Evolutionary conservation across 208 protist species (phyloP).

Genomic region (Endotrypanum monterogeii): DNA sequence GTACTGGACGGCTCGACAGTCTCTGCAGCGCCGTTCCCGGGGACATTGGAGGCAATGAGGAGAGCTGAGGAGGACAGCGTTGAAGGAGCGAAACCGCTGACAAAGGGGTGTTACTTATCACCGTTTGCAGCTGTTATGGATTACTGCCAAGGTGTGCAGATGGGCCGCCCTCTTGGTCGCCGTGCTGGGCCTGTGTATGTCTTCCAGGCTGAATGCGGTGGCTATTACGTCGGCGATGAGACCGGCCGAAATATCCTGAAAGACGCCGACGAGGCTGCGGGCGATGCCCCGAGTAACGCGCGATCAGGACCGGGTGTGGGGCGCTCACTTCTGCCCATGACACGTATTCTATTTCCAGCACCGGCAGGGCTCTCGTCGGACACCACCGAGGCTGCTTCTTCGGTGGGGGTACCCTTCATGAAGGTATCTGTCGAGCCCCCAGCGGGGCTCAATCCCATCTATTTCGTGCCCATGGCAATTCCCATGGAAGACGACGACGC

Average conservation of each 20-base stretch:
- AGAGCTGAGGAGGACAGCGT: not conserved
- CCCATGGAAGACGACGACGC: constrained; percentile 30
- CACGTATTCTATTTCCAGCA: constrained; percentile 48
- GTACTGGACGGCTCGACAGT: constrained; percentile 18
- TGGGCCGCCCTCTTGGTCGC: constrained; percentile 49
- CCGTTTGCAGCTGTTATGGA: constrained; percentile 65
- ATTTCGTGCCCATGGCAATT: constrained; percentile 45
- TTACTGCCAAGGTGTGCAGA: constrained; percentile 69
- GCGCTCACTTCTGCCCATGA: constrained; percentile 40
- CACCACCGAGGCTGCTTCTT: too few species aligned
- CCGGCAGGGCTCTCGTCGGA: constrained; percentile 1
- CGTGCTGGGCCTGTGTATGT: constrained; percentile 47
- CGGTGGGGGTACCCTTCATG: not conserved
- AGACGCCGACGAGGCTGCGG: not conserved
- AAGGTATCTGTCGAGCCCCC: not conserved
- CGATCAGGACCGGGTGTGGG: constrained; percentile 1
- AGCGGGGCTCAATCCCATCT: constrained; percentile 31
- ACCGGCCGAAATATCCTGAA: constrained; percentile 19
- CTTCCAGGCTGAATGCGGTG: constrained; percentile 27
- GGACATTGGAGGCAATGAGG: not conserved
- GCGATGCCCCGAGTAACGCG: not conserved
- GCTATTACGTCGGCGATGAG: constrained; percentile 41
- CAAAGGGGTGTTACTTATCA: constrained; percentile 1
- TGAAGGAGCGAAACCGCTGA: not conserved
- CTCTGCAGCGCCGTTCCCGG: constrained; percentile 16